These are phyloP conservation scores for Linum lewisii DNA, from an alignment of 345 rosid species.

Conservation along the genomic window DNA sequence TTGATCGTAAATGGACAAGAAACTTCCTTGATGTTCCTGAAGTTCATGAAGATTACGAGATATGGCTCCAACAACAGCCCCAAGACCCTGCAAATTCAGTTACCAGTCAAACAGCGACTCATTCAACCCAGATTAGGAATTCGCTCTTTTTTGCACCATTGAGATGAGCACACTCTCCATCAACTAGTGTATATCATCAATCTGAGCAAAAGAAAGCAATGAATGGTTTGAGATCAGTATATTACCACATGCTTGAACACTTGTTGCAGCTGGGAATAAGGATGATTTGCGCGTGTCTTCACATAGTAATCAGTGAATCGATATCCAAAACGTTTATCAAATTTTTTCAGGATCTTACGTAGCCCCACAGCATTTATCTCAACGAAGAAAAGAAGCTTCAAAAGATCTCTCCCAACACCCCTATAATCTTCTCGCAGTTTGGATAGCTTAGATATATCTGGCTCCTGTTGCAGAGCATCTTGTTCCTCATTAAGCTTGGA, in stretches of 20 bases:
- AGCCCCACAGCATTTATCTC: constrained; percentile 91
- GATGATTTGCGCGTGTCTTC: constrained; percentile 95
- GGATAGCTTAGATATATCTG: constrained; percentile 52
- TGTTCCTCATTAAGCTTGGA: constrained; percentile 52
- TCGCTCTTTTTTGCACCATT: not conserved
- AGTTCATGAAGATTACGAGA: constrained; percentile 98
- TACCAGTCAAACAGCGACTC: constrained; percentile 4
- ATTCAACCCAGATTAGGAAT: not conserved
- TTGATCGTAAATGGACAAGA: constrained; percentile 83
- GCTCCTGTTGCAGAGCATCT: constrained; percentile 52
- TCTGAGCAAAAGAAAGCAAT: constrained; percentile 11
- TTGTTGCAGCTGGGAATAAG: constrained; percentile 97
- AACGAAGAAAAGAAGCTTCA: constrained; percentile 71
- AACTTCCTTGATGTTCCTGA: constrained; percentile 92
- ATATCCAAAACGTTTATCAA: constrained; percentile 91
- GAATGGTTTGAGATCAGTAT: constrained; percentile 9
- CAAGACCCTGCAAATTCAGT: constrained; percentile 58
- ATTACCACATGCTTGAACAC: constrained; percentile 98
- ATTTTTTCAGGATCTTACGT: constrained; percentile 91
- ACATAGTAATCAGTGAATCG: constrained; percentile 87
- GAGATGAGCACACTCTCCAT: not conserved
- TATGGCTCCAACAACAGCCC: constrained; percentile 96
- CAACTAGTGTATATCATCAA: constrained; percentile 4
- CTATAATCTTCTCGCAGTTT: constrained; percentile 71
- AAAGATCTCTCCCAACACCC: constrained; percentile 64